Evolutionary conservation across 2,329 filamentous ascomycete species (phyloP).

Genomic region (Huntiella bhutanensis): DNA sequence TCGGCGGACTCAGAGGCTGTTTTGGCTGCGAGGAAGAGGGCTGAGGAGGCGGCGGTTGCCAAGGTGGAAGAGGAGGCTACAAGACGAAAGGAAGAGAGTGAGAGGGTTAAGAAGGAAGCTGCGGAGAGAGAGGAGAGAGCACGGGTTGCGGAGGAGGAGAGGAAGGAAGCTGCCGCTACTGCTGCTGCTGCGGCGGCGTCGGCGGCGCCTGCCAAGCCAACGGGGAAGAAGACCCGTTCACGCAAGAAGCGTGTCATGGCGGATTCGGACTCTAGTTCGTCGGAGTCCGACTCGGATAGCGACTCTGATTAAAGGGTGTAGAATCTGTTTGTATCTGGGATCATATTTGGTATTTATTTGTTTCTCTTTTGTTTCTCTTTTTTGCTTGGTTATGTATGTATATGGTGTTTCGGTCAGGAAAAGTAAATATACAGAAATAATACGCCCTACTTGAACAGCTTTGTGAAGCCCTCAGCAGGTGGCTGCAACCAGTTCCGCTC

Average conservation of each 20-base stretch:
- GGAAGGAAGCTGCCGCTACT: conserved; percentile 10
- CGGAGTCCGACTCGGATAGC: conserved; percentile 18
- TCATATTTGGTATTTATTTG: conserved; percentile 2
- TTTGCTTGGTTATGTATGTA: neutral
- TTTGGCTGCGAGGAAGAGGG: neutral
- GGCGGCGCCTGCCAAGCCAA: conserved; percentile 13
- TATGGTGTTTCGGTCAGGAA: too few relatives aligned
- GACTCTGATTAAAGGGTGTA: conserved; percentile 6
- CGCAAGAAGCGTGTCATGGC: conserved; percentile 12
- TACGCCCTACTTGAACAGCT: conserved; percentile 26
- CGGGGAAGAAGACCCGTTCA: conserved; percentile 21
- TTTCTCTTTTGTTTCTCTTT: neutral
- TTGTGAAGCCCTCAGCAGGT: conserved; percentile 60
- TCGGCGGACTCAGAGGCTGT: conserved; percentile 21
- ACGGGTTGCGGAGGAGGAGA: conserved; percentile 6
- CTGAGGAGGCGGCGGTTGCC: conserved; percentile 12
- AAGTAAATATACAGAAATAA: too few relatives aligned
- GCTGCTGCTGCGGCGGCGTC: conserved; percentile 4
- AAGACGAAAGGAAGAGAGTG: too few relatives aligned
- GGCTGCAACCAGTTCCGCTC: conserved; percentile 86
- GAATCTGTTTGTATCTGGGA: neutral
- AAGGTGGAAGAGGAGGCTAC: neutral
- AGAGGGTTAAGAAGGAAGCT: neutral
- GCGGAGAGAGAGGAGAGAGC: neutral
- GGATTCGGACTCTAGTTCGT: conserved; percentile 17